Conservation (phyloP, 2,329 filamentous ascomycete genomes). For the Botrytis porri region DNA sequence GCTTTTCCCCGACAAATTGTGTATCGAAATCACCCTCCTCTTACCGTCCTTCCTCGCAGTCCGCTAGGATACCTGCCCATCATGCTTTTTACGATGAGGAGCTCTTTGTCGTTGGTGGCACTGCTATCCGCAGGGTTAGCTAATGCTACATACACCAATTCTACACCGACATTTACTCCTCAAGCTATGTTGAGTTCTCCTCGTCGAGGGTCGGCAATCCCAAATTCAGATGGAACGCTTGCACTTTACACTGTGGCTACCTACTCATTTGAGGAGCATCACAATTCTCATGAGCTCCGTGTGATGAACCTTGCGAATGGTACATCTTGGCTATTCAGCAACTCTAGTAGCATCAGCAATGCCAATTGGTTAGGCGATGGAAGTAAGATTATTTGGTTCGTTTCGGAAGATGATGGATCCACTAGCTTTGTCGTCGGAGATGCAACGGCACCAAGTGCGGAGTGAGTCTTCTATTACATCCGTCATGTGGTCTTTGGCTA, state of each 20-base stretch:
- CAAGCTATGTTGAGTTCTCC: conserved; percentile 73
- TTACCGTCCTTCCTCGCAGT: neutral
- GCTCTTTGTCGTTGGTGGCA: conserved; percentile 8
- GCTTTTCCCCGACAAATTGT: neutral
- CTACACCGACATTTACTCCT: conserved; percentile 55
- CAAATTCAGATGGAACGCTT: conserved; percentile 63
- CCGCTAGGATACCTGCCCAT: neutral
- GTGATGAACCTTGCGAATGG: conserved; percentile 59
- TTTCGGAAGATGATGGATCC: conserved; percentile 30
- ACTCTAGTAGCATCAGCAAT: conserved; percentile 31
- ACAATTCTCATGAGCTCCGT: conserved; percentile 51
- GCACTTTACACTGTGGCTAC: conserved; percentile 68
- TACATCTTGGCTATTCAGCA: conserved; percentile 27
- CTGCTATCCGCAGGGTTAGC: conserved; percentile 13
- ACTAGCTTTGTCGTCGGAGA: conserved; percentile 31
- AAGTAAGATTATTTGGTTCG: conserved; percentile 29
- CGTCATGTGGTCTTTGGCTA: neutral
- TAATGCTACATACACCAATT: conserved; percentile 20
- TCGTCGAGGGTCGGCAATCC: conserved; percentile 64
- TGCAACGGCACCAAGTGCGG: conserved; percentile 25
- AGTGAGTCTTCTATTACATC: conserved; percentile 23
- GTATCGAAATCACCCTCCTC: neutral
- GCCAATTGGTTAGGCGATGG: conserved; percentile 31
- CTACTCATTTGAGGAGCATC: conserved; percentile 74
- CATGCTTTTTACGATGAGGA: conserved; percentile 20